Base-by-base conservation (phyloP, 129 eudicot genomes). In the Chrysanthemum seticuspe region DNA sequence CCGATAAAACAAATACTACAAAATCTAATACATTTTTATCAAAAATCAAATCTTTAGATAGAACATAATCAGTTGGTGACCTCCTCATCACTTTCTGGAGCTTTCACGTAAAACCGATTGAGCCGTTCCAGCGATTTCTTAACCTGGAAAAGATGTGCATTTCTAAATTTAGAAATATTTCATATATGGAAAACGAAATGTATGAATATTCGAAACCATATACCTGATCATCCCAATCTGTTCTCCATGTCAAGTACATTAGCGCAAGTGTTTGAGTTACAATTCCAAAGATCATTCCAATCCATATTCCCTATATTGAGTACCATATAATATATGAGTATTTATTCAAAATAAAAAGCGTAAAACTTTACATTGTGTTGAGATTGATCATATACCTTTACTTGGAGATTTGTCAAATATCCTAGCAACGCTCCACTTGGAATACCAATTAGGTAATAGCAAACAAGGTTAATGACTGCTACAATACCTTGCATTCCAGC, bases 401-500 rank as follows among this genome's bases (percentile, higher is more conserved):
- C 94, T 82, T 87, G 81, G 53, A 89, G 84, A 72, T 80, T 49
- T 19, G 80, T 84, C 29, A 86, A 84, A 63, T 89, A 93, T 71
- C 90, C 97, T 10, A 92, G 86, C 76, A 87, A 48, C 44, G 85
- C 84, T 40, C 97, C 97, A 51, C 81, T 5, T 12, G 97, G 97
- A 54, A 83, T 67, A 70, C 97, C 97, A 52, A 92, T 85, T 72
- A 89, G n/a, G 72, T 92, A 92, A 67, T 68, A 92, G 82, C 89
- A 84, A 75, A 83, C 77, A 10, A 92, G 84, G 74, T 85, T 92
- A 71, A 89, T 78, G 34, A 88, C 66, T 13, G 97, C 97, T 29
- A 92, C 96, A 57, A 74, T 85, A n/a, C 89, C 80, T 55, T 92
- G 97, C 85, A 88, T 31, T 62, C 97, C 97, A 3, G 92, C 93